Evolutionary conservation across 2,329 filamentous ascomycete species (phyloP), one percentile per base, ranked within the genome.

Genomic region (Penicillium fuscoglaucum): DNA sequence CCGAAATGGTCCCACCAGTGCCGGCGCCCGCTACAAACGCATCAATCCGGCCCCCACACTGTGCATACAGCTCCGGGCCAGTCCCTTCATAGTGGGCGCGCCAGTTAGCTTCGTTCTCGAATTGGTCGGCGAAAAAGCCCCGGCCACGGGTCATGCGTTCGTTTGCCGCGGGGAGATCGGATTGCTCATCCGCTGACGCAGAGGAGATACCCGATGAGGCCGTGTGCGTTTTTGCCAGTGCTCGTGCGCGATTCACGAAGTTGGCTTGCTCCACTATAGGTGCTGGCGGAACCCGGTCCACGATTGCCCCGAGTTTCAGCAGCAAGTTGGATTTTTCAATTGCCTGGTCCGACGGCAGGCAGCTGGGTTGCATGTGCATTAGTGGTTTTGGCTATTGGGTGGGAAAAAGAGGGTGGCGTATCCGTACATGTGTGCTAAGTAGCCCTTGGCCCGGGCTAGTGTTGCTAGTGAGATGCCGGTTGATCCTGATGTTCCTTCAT

Each of bases 121-220:
- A 99, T 72, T 99, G 95, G 74, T 99, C 90, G 0, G 93, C 92
- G 72, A 98, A 99, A 77, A 96, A 93, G 24, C 95, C 95, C 51
- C 85, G 82, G 63, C 91, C 93, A 37, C 80, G 82, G 66, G 85
- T 84, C 13, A 65, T 61, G 35, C 56, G 58, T 5, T 66, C 48
- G 26, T 64, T 61, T 52, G 65, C 60, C 19, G 65, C 61, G 24
- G 67, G 66, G 13, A 66, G 58, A 28, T 61, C 41, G 21, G 52
- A 50, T 12, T 51, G 53, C 9, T 61, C 61, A 44, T 58, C 57
- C 1, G 57, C 43, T 17, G 55, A 48, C 13, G 59, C 46, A 41
- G 61, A 33, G 7, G 57, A 8, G 5, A 61, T 15, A 12, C 62
- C 39, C 15, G 67, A 67, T 43, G 72, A 70, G 10, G 64, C 63